A percentile compares a stretch with the other conserved stretches of the same genome.
Conservation (phyloP, 169 alveolate species). For the Plasmodium yoelii region DNA sequence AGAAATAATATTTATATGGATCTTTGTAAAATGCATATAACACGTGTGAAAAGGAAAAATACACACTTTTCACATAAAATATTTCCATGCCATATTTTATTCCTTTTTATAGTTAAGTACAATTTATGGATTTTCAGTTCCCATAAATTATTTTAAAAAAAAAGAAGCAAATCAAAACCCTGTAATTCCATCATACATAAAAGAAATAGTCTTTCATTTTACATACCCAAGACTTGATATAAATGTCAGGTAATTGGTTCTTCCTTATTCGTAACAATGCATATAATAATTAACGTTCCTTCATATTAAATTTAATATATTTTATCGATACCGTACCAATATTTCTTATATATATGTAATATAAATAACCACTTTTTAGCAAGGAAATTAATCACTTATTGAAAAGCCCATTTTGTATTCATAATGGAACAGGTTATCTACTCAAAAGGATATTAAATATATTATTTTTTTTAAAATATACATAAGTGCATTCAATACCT, state of each 20-base stretch:
- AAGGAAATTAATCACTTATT: constrained; percentile 92
- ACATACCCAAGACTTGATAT: constrained; percentile 88
- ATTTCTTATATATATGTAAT: no score
- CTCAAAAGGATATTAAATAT: neutral
- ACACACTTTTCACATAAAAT: no score
- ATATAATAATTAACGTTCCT: no score
- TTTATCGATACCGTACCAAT: no score
- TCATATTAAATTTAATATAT: no score
- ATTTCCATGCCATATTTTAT: neutral
- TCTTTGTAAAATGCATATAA: neutral
- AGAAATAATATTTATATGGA: constrained; percentile 2
- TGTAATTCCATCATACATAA: constrained; percentile 39
- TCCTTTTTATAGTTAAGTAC: constrained; percentile 37
- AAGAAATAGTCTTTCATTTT: constrained; percentile 85
- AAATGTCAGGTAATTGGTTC: constrained; percentile 80
- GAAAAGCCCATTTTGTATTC: constrained; percentile 94
- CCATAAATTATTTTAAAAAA: constrained; percentile 46
- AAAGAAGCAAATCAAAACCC: constrained; percentile 20
- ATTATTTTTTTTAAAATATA: neutral
- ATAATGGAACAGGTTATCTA: constrained; percentile 90
- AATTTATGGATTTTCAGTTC: constrained; percentile 68
- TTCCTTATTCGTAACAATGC: no score
- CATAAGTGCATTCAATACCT: neutral
- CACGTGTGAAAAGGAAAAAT: no score
- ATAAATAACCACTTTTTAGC: constrained; percentile 31